Conservation (phyloP, 306 rosid species). For the Cyclanthera cordifolia region DNA sequence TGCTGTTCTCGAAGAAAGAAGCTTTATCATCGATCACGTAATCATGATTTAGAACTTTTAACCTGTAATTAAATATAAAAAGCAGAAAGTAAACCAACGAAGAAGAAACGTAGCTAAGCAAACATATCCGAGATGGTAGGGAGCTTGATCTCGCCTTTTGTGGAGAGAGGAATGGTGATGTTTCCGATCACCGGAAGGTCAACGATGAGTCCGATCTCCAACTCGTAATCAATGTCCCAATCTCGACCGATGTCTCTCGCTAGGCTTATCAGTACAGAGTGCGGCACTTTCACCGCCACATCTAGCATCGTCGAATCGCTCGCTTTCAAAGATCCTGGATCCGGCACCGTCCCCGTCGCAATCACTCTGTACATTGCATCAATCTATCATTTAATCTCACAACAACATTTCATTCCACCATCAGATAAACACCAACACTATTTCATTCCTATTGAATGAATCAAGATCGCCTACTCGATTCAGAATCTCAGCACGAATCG, state of each 20-base stretch:
- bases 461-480: background rate
- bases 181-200: slow-evolving; percentile 66
- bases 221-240: slow-evolving; percentile 75
- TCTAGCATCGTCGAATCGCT: slow-evolving; percentile 40
- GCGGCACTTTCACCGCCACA: slow-evolving; percentile 60
- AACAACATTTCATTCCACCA: background rate
- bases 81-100: background rate
- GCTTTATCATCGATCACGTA: background rate
- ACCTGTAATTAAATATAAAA: background rate
- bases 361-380: slow-evolving; percentile 37
- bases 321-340: slow-evolving; percentile 66
- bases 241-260: slow-evolving; percentile 63
- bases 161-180: slow-evolving; percentile 60
- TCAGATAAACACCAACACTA: background rate
- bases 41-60: background rate
- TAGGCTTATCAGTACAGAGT: slow-evolving; percentile 45
- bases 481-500: background rate
- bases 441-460: background rate
- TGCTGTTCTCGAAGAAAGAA: background rate
- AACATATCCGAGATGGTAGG: slow-evolving; percentile 43
- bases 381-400: background rate
- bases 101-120: background rate
- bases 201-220: slow-evolving; percentile 46
- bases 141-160: slow-evolving; percentile 70
- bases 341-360: slow-evolving; percentile 60